Base-by-base conservation (phyloP, 306 rosid species). In the Fragaria nilgerrensis region DNA sequence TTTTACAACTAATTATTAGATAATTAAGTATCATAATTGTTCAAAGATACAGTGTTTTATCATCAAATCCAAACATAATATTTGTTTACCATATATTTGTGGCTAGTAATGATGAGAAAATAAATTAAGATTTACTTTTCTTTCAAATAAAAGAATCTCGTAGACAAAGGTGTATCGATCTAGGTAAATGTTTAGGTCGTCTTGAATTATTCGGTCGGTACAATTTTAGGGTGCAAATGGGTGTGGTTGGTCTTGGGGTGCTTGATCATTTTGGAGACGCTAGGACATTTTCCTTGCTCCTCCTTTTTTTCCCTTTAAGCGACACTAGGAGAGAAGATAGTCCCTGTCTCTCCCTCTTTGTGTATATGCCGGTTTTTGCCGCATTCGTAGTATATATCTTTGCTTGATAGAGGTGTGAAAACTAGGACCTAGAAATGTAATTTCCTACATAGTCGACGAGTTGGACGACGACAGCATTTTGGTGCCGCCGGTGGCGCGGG, bases 371-470 rank as follows among this genome's bases (percentile, higher is more conserved):
- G 20, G 68, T 29, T 58, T 22, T 23, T 22, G 62, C 23, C 9
- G 58, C 72, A 2, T 75, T 82, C 81, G 65, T 80, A 62, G 68
- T 13, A 70, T 59, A 52, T 69, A 71, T 39, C 81, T 83, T 85
- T 86, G 84, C 86, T 82, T 76, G 72, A 82, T 78, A 71, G 89
- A 80, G 79, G 87, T 76, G 82, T 82, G 87, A 86, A 88, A 43
- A 44, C 82, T 71, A 76, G 25, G 81, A 90, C 87, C 89, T 58
- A 75, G 83, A 89, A 56, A 29, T 61, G 70, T 67, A 4, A 1
- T 39, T 39, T 39, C 39, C 43, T 39, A 39, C 43, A 36, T 36
- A 39, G 43, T 39, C 43, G 9, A 39, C 43, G 43, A 39, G 43
- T 39, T 39, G 43, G 43, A 39, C 43, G 43, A 39, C 43, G 43